Base-by-base conservation (phyloP, 257 asterid species). In the Henckelia pumila region DNA sequence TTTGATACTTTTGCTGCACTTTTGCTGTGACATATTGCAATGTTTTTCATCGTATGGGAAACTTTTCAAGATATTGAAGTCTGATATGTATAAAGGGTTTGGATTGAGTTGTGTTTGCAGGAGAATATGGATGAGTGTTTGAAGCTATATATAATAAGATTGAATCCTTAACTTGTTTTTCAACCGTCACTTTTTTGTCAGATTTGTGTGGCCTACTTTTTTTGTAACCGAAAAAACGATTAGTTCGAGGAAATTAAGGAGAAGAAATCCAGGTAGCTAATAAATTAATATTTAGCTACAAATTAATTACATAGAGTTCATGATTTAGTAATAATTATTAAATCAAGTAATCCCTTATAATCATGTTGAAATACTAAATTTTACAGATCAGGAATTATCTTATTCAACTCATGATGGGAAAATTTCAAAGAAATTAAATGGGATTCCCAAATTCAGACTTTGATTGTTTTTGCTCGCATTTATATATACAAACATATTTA, bases 1-100 rank as follows among this genome's bases (percentile, higher is more conserved):
- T 83, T 86, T 9, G 98, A 84, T 10, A 89, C 86, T 61, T 87
- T 84, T 33, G 87, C 76, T 24, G 96, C 95, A 57, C 83, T 84
- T 29, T 92, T 89, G 76, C 79, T 73, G 71, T 89, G 84, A 70
- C 98, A 92, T 21, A 74, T 59, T 40, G 91, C 80, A 40, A 92
- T 76, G 73, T 71, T 85, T 71, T 84, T 92, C 98, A 92, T 92
- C n/a, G 47, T 71, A 16, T 29, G 4, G 0, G 16, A 19, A 64
- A 66, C n/a, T 50, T 64, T 11, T 13, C 22, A 55, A 30, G 1
- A 21, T 32, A 29, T n/a, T 23, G 6, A 61, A 40, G 68, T 25
- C 17, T 60, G 35, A 35, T 6, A 1, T 30, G 24, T 25, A 11
- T 40, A 52, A n/a, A 19, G 28, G 28, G n/a, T n/a, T 10, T 14